A percentile compares a stretch with the other conserved stretches of the same genome.
Evolutionary conservation across 116 monocot species (phyloP).

Genomic region (Posidonia oceanica): DNA sequence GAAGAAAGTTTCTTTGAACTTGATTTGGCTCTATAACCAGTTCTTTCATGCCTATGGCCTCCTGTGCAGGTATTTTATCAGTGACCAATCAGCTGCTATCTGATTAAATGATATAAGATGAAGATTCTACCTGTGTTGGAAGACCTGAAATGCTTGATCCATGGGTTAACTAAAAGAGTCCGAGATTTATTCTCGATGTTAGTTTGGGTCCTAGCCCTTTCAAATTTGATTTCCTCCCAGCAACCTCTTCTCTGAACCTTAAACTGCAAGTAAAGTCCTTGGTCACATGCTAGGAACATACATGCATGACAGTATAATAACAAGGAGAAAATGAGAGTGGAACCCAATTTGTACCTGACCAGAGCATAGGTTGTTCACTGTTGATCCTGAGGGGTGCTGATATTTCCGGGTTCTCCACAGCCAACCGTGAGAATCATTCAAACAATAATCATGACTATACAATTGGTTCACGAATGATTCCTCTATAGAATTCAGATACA

Average conservation of each 20-base stretch:
- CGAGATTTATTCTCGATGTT: slow-evolving; percentile 16
- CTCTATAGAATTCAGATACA: slow-evolving; percentile 64
- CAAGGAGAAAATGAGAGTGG: neutral
- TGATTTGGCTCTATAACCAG: slow-evolving; percentile 2
- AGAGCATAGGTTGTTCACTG: slow-evolving; percentile 9
- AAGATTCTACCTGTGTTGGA: slow-evolving; percentile 4
- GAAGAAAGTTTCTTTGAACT: slow-evolving; percentile 11
- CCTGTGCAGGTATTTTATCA: slow-evolving; percentile 2
- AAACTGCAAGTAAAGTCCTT: slow-evolving; percentile 21
- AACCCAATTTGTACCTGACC: slow-evolving; percentile 22
- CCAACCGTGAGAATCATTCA: slow-evolving; percentile 20
- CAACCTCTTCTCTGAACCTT: slow-evolving; percentile 35
- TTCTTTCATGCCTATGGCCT: neutral
- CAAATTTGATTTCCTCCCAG: slow-evolving; percentile 33
- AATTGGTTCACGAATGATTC: slow-evolving; percentile 54
- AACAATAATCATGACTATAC: slow-evolving; percentile 20
- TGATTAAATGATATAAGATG: neutral
- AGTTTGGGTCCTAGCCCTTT: neutral
- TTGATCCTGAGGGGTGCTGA: slow-evolving; percentile 13
- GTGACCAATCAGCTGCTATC: neutral
- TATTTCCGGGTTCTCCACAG: slow-evolving; percentile 19
- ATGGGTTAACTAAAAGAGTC: slow-evolving; percentile 24
- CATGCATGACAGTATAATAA: no score
- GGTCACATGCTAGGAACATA: no score
- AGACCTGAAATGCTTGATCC: slow-evolving; percentile 51